Conservation (phyloP, 2,329 filamentous ascomycete species). For the Coniochaeta sp. region DNA sequence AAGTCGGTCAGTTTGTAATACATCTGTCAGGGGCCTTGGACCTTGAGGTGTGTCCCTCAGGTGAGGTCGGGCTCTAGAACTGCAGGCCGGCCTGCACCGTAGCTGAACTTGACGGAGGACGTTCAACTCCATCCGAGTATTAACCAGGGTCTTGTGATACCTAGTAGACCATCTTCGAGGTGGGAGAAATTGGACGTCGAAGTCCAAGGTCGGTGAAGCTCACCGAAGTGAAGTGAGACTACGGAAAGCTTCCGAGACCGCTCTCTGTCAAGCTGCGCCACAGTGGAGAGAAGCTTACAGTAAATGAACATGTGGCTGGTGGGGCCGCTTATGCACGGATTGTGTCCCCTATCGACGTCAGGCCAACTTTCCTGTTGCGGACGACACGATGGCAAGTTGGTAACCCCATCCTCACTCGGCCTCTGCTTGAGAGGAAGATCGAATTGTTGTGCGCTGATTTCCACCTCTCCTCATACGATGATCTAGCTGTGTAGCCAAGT, state of each 20-base stretch:
- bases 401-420: background rate
- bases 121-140: too few relatives aligned
- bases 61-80: background rate
- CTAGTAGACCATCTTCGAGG: too few relatives aligned
- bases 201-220: too few relatives aligned
- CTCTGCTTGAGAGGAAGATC: background rate
- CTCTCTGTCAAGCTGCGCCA: too few relatives aligned
- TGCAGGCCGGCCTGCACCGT: background rate
- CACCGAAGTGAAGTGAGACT: too few relatives aligned
- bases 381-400: background rate
- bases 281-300: background rate
- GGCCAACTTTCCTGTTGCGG: background rate
- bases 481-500: background rate
- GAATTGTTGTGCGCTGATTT: background rate
- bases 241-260: too few relatives aligned
- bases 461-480: too few relatives aligned
- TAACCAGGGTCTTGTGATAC: too few relatives aligned
- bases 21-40: background rate
- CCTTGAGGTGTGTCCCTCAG: background rate
- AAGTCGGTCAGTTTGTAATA: background rate
- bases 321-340: background rate
- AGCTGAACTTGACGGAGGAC: background rate
- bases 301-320: background rate
- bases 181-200: too few relatives aligned
- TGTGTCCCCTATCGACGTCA: background rate